Conservation (phyloP, 148 eudicot species). For the Rhododendron ovatum region DNA sequence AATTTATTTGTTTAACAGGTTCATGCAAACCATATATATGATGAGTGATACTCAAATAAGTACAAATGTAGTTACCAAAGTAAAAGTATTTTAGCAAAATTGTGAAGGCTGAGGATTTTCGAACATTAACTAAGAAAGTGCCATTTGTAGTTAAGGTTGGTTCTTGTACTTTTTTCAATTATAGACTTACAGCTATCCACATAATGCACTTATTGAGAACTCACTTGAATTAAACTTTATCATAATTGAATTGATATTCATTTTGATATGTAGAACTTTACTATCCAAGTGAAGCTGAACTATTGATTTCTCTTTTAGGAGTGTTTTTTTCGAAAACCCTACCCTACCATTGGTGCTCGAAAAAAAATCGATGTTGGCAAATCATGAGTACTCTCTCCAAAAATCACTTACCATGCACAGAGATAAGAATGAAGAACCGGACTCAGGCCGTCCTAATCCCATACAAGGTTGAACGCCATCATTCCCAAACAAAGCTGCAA, state of each 20-base stretch:
- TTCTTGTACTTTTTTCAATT: not conserved
- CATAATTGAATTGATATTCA: no score
- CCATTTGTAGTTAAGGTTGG: not conserved
- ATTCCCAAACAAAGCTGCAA: constrained; percentile 42
- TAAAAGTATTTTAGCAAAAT: no score
- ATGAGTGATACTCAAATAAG: not conserved
- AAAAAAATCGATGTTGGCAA: not conserved
- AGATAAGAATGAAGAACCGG: constrained; percentile 36
- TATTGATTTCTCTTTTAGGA: no score
- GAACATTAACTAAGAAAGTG: not conserved
- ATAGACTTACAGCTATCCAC: not conserved
- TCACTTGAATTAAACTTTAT: not conserved
- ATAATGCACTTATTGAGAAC: not conserved
- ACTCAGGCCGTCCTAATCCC: constrained; percentile 46
- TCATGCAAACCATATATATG: no score
- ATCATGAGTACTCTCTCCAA: not conserved
- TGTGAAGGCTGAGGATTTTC: not conserved
- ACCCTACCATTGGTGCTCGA: not conserved
- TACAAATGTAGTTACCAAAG: not conserved
- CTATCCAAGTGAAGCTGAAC: no score
- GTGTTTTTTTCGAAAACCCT: no score
- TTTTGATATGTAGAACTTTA: no score
- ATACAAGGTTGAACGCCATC: constrained; percentile 40
- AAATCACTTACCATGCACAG: constrained; percentile 54
- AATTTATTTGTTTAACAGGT: no score